A percentile compares a stretch with the other conserved stretches of the same genome.
Conservation (phyloP, 192 early-diverging fungal species). For the Geranomyces variabilis region DNA sequence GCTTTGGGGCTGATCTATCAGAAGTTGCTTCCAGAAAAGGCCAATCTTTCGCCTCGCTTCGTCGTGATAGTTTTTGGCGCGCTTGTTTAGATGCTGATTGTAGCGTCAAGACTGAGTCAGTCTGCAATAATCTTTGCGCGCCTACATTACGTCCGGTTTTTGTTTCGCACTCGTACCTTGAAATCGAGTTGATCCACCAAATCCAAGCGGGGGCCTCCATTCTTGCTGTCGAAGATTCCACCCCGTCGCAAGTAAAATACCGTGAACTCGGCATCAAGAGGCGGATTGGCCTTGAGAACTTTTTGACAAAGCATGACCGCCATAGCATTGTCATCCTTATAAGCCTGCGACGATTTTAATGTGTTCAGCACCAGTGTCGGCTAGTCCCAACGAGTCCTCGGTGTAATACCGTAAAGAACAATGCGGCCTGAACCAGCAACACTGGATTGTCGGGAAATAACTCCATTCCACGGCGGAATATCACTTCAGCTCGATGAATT, state of each 20-base stretch:
- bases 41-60: conserved; percentile 28
- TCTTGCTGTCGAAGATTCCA: conserved; percentile 6
- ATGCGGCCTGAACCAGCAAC: conserved; percentile 11
- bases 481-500: conserved; percentile 18
- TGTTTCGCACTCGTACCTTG: neutral
- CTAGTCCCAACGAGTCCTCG: no score
- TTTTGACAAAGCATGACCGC: conserved; percentile 34
- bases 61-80: conserved; percentile 24
- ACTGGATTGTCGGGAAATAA: conserved; percentile 11
- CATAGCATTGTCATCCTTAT: conserved; percentile 23
- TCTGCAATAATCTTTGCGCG: neutral
- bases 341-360: conserved; percentile 3
- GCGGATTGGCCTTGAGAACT: conserved; percentile 9
- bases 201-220: conserved; percentile 4
- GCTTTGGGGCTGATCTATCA: neutral
- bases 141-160: neutral
- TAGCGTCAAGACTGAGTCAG: neutral
- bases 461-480: conserved; percentile 26
- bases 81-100: conserved; percentile 20
- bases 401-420: conserved; percentile 27
- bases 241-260: conserved; percentile 32
- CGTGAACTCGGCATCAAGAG: conserved; percentile 26
- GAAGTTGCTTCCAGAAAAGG: conserved; percentile 29
- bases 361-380: neutral
- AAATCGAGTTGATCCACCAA: conserved; percentile 30